Evolutionary conservation across 495 filamentous ascomycete species (phyloP), one percentile per base, ranked within the genome.

Genomic region (Paragyromitra xinjiangensis): DNA sequence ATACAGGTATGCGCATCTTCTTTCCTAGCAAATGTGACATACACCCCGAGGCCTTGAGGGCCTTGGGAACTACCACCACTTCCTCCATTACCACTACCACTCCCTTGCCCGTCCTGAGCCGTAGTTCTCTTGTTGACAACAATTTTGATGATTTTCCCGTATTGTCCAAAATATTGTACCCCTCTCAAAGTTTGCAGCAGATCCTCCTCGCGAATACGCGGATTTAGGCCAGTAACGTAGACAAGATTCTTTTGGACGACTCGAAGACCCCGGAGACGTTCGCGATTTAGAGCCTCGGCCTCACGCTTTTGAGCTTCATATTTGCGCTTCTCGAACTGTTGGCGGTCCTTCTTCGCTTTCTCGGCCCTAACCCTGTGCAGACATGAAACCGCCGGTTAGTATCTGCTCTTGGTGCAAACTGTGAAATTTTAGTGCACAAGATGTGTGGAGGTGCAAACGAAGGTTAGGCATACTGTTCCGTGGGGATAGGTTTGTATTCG

Each of bases 211-310:
- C 91, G 91, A 80, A 94, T 94, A 59, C 90, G 92, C 24, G 95
- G 95, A 69, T 91, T 96, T 45, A 99, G 86, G 37, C 95, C 96
- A 26, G 96, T 95, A 73, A 99, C 94, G 82, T 99, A 99, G 74
- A 99, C 96, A 44, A 99, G 88, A 79, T 99, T 99, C 86, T 98
- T 97, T 85, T 98, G 96, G 44, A 97, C 92, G 40, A 99, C 96
- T 55, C 96, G 88, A 51, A 99, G 92, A 58, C 96, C 96, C 44
- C 95, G 92, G 16, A 99, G 86, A 83, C 98, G 96, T 83, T 98
- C 98, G 44, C 94, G 91, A 81, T 93, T 97, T 61, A 95, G 90
- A 64, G 92, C 93, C 84, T 99, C 96, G 75, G 94, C 94, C 85
- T 99, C 95, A 64, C 93, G 92, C 80, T 94, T 97, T 83, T 98